Base-by-base conservation (phyloP, 2,329 filamentous ascomycete species). In the Cladosporium sp. region DNA sequence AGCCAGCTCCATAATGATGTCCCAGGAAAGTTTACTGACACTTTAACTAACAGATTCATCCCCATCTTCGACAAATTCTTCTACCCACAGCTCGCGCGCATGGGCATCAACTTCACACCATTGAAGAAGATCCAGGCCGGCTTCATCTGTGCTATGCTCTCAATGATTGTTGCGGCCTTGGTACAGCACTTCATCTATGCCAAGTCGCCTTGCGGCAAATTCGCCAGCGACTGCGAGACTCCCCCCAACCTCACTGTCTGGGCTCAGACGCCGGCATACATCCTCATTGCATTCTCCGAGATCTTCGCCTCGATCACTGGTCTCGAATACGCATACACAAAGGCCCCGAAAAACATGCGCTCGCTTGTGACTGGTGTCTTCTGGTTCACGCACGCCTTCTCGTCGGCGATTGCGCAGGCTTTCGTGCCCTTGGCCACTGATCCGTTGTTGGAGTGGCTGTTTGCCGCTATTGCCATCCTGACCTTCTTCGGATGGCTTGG, bases 381-480 rank as follows among this genome's bases (percentile, higher is more conserved):
- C 61, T 72, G 83, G 54, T 74, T 84, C 56, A 84, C 80, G 42
- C 79, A 72, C 43, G 82, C 81, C 2, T 74, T 81, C 42, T 79
- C 79, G 2, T 76, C 80, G 2, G 79, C 78, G 19, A 68, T 89
- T 18, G 81, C 79, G 2, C 79, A 84, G 59, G 78, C 83, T 2
- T 70, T 87, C 10, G 77, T 80, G 2, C 81, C 83, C 0, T 69
- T 76, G 3, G 78, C 81, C 5, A 77, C 76, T 51, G 81, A 89
- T 63, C 85, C 85, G 19, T 74, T 81, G 58, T 76, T 86, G 59
- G 63, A 84, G 53, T 86, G 82, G 81, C 78, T 87, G 75, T 66
- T 65, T 52, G 63, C 60, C 16, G 60, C 43, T 11, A 46, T 52
- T n/a, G 42, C 49, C 10, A 46, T 41, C 16, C 9, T 52, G 19